Conservation (phyloP, 495 filamentous ascomycete species). For the Cudoniella acicularis region DNA sequence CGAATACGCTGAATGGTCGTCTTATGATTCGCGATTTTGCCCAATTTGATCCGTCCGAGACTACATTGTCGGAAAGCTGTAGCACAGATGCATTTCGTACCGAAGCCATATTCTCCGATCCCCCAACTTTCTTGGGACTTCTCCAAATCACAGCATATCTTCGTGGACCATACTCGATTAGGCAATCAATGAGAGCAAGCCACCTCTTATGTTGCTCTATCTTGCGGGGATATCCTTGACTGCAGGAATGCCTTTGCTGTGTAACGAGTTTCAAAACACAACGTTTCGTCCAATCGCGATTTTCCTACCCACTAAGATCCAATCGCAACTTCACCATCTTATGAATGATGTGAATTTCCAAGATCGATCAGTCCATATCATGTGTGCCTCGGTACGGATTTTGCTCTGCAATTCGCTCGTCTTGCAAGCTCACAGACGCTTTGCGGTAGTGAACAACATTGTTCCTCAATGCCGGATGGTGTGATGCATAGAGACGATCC, state of each 20-base stretch:
- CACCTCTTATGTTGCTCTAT: background rate
- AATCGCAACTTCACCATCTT: background rate
- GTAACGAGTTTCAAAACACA: background rate
- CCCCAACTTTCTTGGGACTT: background rate
- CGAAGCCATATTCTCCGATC: background rate
- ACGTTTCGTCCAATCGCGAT: background rate
- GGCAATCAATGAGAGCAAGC: background rate
- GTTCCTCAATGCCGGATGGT: background rate
- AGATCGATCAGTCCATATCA: background rate
- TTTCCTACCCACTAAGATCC: background rate
- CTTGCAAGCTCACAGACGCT: background rate
- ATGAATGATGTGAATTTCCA: background rate
- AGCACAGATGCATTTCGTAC: too few relatives aligned
- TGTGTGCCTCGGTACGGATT: background rate
- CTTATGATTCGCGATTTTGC: too few relatives aligned
- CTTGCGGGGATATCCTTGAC: background rate
- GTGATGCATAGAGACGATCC: background rate
- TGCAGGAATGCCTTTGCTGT: background rate
- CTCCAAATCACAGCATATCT: background rate
- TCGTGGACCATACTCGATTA: background rate
- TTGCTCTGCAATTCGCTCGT: background rate
- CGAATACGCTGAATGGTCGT: too few relatives aligned
- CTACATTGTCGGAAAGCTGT: too few relatives aligned
- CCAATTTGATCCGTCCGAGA: too few relatives aligned
- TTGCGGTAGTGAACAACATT: background rate